Percentiles rank a stretch among this genome's conserved stretches.
Conservation (phyloP, 2,329 filamentous ascomycete species). For the Whalleya microplaca region DNA sequence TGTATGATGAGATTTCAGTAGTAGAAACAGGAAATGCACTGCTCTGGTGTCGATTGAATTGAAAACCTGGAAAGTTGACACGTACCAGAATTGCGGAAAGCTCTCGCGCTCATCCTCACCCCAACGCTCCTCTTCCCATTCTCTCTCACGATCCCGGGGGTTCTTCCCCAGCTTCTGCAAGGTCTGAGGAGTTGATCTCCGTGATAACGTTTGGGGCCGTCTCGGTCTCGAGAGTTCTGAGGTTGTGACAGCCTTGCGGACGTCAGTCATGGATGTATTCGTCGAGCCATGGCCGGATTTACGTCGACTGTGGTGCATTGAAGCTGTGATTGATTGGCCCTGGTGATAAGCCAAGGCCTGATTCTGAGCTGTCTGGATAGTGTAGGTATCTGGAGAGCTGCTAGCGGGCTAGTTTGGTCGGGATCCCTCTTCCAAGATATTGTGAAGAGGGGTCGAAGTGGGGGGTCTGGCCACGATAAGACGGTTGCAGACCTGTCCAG, state of each 20-base stretch:
- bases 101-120: conserved; percentile 64
- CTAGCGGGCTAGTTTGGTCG: conserved; percentile 24
- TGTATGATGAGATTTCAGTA: conserved; percentile 12
- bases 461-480: conserved; percentile 13
- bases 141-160: conserved; percentile 54
- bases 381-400: conserved; percentile 10
- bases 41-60: conserved; percentile 27
- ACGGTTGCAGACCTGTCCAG: conserved; percentile 7
- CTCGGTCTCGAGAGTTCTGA: conserved; percentile 53
- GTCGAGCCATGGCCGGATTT: conserved; percentile 58
- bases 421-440: conserved; percentile 22
- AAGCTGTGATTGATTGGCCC: conserved; percentile 29
- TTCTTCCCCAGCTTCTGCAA: conserved; percentile 55
- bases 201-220: conserved; percentile 49
- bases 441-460: conserved; percentile 27
- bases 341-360: conserved; percentile 11
- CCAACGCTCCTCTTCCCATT: conserved; percentile 52
- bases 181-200: conserved; percentile 45
- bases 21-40: conserved; percentile 15
- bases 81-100: conserved; percentile 69
- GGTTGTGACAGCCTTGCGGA: conserved; percentile 53
- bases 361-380: conserved; percentile 17
- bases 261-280: conserved; percentile 59
- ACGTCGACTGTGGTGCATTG: conserved; percentile 61
- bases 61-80: conserved; percentile 29